Evolutionary conservation across 169 alveolate genomes (phyloP), one percentile per base, ranked within the genome.

Genomic region (Cryptosporidium felis): DNA sequence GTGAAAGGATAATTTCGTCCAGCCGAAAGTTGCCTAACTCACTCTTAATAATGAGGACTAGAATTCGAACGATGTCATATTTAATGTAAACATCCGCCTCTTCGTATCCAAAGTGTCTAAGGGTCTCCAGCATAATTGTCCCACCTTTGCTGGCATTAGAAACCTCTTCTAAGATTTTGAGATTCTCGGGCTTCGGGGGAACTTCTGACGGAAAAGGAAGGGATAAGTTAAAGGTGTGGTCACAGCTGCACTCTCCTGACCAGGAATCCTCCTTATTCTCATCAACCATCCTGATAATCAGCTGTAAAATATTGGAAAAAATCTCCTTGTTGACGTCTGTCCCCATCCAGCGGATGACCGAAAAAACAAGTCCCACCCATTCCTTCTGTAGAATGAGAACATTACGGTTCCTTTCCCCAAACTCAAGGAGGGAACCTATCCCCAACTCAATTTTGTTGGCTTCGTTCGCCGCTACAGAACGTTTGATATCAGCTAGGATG

Each of bases 331-430:
- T 74, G 14, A 53, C n/a, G 28, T 53, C 45, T 12, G 21, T 53
- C 3, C 85, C 67, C 74, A 49, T 74, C 85, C 85, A 74, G 12
- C 23, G 34, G 18, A 74, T 56, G 23, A 74, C 59, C 41, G 47
- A 41, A 36, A 49, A 74, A 2, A 56, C 85, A 3, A 49, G 18
- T 16, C 56, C 46, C n/a, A 74, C 59, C 85, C 85, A 74, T 32
- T 74, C 85, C 38, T 67, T 74, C 30, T 74, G 85, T 21, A 74
- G 14, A 34, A 74, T 53, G 32, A 74, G 5, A 0, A 67, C 85
- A 74, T 74, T 74, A 14, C 42, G 26, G 56, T 74, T 74, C 46
- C 41, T 58, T 9, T 74, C 67, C 36, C 85, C 61, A 74, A 74
- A 74, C 23, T 53, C 66, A 4, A 74, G 12, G 16, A 74, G 42